A percentile compares a stretch with the other conserved stretches of the same genome.
Conservation (phyloP, 768 basidiomycete genomes). For the Tylopilus sp. region DNA sequence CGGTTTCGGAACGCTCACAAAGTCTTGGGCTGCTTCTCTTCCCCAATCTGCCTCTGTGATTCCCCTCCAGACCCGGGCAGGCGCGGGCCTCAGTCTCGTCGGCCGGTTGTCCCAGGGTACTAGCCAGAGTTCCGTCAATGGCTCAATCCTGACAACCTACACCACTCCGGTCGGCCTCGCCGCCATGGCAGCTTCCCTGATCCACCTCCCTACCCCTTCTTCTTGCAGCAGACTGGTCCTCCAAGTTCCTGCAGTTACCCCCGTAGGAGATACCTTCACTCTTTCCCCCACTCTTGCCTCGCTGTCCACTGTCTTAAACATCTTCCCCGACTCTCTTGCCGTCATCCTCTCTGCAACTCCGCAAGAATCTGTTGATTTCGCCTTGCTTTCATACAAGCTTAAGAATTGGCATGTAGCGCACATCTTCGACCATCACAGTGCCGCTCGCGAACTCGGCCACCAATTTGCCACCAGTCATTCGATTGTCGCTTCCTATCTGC, state of each 20-base stretch:
- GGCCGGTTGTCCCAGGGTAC: slow-evolving; percentile 80
- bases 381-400: slow-evolving; percentile 70
- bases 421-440: slow-evolving; percentile 84
- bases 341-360: slow-evolving; percentile 83
- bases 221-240: slow-evolving; percentile 68
- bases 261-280: slow-evolving; percentile 60
- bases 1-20: slow-evolving; percentile 76
- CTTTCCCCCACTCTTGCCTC: slow-evolving; percentile 77
- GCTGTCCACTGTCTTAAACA: slow-evolving; percentile 54
- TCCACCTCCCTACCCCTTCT: slow-evolving; percentile 63
- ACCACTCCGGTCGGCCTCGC: slow-evolving; percentile 83
- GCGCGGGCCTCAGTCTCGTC: slow-evolving; percentile 77
- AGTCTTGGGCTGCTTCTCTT: slow-evolving; percentile 52
- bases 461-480: slow-evolving; percentile 38
- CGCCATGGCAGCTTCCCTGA: slow-evolving; percentile 76
- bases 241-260: slow-evolving; percentile 76
- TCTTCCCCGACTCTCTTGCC: slow-evolving; percentile 63
- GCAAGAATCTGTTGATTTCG: slow-evolving; percentile 76
- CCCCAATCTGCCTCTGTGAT: slow-evolving; percentile 52
- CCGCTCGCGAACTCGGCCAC: slow-evolving; percentile 72
- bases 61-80: slow-evolving; percentile 75
- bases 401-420: slow-evolving; percentile 73
- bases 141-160: slow-evolving; percentile 69
- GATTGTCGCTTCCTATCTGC: slow-evolving; percentile 26
- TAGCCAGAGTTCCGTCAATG: slow-evolving; percentile 58